Evolutionary conservation across 108 stramenopile genomes (phyloP).

Genomic region (Cyclotella atomus): DNA sequence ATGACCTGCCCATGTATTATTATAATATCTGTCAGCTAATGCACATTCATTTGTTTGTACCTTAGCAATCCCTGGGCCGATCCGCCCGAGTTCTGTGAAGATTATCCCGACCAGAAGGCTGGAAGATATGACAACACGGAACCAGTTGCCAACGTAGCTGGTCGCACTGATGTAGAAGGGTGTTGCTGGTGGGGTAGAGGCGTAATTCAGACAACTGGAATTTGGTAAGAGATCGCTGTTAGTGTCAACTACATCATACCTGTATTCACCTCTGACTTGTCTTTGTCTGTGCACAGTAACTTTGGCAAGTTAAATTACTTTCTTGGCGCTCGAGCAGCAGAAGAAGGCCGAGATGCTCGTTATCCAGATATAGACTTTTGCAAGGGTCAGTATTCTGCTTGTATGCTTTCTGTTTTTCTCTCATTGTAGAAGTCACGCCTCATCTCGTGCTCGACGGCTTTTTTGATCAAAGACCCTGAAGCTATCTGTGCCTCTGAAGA

Average conservation of each 20-base stretch:
- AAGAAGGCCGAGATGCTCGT: slow-evolving; percentile 18
- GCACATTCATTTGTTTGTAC: background rate
- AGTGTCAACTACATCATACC: background rate
- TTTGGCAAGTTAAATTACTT: slow-evolving; percentile 34
- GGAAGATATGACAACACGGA: slow-evolving; percentile 28
- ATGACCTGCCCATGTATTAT: too few species aligned
- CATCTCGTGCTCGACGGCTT: background rate
- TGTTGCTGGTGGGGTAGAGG: slow-evolving; percentile 58
- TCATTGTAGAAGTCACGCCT: background rate
- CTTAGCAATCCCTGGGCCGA: slow-evolving; percentile 36
- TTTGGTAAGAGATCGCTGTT: slow-evolving; percentile 1
- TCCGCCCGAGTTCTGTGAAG: slow-evolving; percentile 29
- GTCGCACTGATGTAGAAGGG: slow-evolving; percentile 52
- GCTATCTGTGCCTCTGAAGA: slow-evolving; percentile 7
- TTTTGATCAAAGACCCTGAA: slow-evolving; percentile 11
- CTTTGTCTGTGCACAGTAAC: background rate
- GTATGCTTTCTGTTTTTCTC: background rate
- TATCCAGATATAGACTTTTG: slow-evolving; percentile 45
- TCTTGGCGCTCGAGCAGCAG: slow-evolving; percentile 24
- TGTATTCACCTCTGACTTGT: background rate
- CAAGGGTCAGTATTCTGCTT: background rate
- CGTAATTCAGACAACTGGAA: slow-evolving; percentile 47
- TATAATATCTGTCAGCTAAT: background rate
- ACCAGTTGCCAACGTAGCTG: slow-evolving; percentile 26
- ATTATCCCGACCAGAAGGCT: slow-evolving; percentile 40